Conservation (phyloP, 106 monocot genomes). For the Platanthera guangdongensis region DNA sequence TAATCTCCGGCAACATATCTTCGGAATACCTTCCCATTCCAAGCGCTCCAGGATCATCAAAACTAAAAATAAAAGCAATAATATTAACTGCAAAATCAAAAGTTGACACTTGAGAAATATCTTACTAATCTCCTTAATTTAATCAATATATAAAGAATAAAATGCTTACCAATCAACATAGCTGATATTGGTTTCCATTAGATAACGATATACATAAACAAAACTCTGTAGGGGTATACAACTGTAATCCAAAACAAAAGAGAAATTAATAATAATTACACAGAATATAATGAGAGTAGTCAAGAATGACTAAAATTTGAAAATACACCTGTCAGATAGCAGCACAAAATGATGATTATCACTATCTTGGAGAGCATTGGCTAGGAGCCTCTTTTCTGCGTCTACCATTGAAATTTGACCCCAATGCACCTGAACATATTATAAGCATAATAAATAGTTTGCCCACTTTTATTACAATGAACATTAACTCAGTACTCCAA, state of each 20-base stretch:
- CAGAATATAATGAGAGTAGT: neutral
- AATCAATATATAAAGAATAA: neutral
- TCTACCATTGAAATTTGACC: slow-evolving; percentile 78
- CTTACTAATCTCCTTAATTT: neutral
- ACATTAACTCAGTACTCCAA: neutral
- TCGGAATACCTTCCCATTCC: slow-evolving; percentile 79
- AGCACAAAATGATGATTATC: slow-evolving; percentile 79
- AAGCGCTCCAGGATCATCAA: slow-evolving; percentile 89
- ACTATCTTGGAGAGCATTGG: slow-evolving; percentile 60
- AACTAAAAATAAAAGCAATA: slow-evolving; percentile 27
- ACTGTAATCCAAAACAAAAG: slow-evolving; percentile 30
- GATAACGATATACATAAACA: slow-evolving; percentile 59
- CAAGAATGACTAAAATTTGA: neutral
- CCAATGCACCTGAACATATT: slow-evolving; percentile 50
- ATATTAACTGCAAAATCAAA: neutral
- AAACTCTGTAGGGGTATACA: slow-evolving; percentile 68
- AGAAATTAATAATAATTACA: neutral
- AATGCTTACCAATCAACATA: slow-evolving; percentile 65
- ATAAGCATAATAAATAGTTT: neutral
- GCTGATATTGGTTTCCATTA: slow-evolving; percentile 68
- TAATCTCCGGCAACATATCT: slow-evolving; percentile 85
- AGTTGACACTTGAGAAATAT: slow-evolving; percentile 1
- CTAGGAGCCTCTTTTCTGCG: slow-evolving; percentile 72
- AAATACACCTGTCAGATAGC: slow-evolving; percentile 63
- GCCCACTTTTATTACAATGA: neutral